Conservation (phyloP, 164 flowering plant genomes). For the Magnolia officinalis region DNA sequence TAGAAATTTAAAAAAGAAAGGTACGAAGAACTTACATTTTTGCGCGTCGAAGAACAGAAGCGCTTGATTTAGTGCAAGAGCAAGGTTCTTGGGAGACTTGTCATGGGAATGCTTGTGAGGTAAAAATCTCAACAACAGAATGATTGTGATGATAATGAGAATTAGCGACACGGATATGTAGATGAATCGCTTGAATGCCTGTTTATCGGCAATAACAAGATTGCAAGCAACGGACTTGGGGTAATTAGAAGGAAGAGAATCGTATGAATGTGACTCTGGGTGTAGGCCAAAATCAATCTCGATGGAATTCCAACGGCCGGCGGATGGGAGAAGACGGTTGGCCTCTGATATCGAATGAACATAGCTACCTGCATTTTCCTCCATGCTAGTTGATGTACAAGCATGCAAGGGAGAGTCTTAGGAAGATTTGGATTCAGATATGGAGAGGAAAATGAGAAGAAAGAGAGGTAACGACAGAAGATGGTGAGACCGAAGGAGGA, state of each 20-base stretch:
- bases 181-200: constrained; percentile 34
- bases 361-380: constrained; percentile 11
- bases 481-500: constrained; percentile 1
- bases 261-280: constrained; percentile 20
- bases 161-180: constrained; percentile 16
- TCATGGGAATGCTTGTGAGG: constrained; percentile 29
- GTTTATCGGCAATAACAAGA: constrained; percentile 34
- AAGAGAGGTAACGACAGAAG: background rate
- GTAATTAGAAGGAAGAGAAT: constrained; percentile 31
- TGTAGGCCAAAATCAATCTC: constrained; percentile 26
- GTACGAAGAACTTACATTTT: constrained; percentile 37
- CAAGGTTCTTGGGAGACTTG: constrained; percentile 30
- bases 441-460: background rate
- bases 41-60: constrained; percentile 68
- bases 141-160: constrained; percentile 15
- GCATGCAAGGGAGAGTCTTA: background rate
- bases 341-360: constrained; percentile 36
- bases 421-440: background rate
- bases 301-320: constrained; percentile 51
- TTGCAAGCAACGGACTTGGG: constrained; percentile 44
- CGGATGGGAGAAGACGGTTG: constrained; percentile 47
- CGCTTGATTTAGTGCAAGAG: constrained; percentile 47
- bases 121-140: constrained; percentile 31
- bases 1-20: background rate
- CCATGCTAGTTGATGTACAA: background rate